Conservation (phyloP, 352 stramenopile species). For the Phytophthora lateralis region DNA sequence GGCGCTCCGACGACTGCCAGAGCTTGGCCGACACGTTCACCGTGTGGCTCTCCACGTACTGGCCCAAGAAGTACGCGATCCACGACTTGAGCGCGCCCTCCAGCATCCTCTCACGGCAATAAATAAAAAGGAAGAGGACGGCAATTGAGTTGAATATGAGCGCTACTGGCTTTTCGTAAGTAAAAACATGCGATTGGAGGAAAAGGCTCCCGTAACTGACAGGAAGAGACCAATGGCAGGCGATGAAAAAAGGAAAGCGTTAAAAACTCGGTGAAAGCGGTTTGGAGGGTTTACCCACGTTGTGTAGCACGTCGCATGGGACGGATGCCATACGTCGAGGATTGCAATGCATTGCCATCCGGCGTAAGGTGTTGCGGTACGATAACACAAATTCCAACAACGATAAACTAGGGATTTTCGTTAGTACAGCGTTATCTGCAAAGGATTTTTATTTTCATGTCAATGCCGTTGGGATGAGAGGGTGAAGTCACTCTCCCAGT, state of each 20-base stretch:
- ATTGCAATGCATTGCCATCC: too few species aligned
- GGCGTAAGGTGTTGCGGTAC: too few species aligned
- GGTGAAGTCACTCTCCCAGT: too few species aligned
- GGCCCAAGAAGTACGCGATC: slow-evolving; percentile 83
- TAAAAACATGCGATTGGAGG: slow-evolving; percentile 26
- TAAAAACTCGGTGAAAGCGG: slow-evolving; percentile 9
- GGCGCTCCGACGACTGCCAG: slow-evolving; percentile 85
- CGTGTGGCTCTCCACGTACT: slow-evolving; percentile 89
- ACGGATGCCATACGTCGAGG: background rate
- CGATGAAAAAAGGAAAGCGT: background rate
- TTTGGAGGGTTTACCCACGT: slow-evolving; percentile 4
- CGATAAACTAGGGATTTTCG: too few species aligned
- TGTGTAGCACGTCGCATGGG: slow-evolving; percentile 20
- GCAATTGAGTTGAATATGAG: background rate
- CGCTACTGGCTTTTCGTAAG: slow-evolving; percentile 27
- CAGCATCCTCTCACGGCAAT: slow-evolving; percentile 59
- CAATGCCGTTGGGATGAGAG: too few species aligned
- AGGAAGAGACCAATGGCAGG: slow-evolving; percentile 11
- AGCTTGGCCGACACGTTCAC: slow-evolving; percentile 88
- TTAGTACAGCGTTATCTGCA: too few species aligned
- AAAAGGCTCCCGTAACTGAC: slow-evolving; percentile 10
- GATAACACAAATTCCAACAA: too few species aligned
- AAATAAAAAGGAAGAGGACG: slow-evolving; percentile 19
- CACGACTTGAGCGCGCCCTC: slow-evolving; percentile 89
- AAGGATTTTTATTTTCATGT: too few species aligned